phyloP scores from a whole-genome alignment of 208 protist genomes.

The Sergeia podlipaevii region DNA sequence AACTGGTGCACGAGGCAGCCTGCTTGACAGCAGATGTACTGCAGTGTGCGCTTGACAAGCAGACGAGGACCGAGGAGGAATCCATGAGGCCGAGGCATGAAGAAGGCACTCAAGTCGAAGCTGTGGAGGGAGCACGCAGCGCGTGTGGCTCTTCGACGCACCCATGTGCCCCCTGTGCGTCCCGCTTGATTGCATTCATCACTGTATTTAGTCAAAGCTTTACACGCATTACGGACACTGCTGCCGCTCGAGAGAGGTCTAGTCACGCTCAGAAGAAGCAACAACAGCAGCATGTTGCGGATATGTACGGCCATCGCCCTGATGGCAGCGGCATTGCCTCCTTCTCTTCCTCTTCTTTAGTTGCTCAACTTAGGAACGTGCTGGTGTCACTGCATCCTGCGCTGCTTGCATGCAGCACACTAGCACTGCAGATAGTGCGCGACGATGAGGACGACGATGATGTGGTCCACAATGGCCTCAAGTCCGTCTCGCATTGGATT shows the following conservation, averaged over 20 bases:
- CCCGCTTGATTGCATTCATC: slow-evolving; percentile 25
- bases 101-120: background rate
- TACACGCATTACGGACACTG: slow-evolving; percentile 15
- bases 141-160: background rate
- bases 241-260: background rate
- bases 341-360: background rate
- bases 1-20: too few species aligned
- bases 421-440: slow-evolving; percentile 9
- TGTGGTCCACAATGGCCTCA: slow-evolving; percentile 26
- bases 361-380: slow-evolving; percentile 1
- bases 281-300: background rate
- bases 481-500: slow-evolving; percentile 27
- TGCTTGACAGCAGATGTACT: too few species aligned
- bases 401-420: slow-evolving; percentile 18
- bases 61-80: background rate
- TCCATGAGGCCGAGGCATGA: background rate
- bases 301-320: background rate
- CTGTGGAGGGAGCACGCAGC: background rate
- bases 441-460: slow-evolving; percentile 17
- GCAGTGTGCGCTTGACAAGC: too few species aligned
- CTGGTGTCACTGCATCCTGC: slow-evolving; percentile 19
- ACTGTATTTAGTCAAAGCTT: slow-evolving; percentile 36
- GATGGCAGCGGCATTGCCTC: background rate
- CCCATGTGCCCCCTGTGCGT: too few species aligned
- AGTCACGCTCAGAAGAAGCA: background rate